Evolutionary conservation across 2,329 filamentous ascomycete genomes (phyloP).

Genomic region (Lachnellula arida): DNA sequence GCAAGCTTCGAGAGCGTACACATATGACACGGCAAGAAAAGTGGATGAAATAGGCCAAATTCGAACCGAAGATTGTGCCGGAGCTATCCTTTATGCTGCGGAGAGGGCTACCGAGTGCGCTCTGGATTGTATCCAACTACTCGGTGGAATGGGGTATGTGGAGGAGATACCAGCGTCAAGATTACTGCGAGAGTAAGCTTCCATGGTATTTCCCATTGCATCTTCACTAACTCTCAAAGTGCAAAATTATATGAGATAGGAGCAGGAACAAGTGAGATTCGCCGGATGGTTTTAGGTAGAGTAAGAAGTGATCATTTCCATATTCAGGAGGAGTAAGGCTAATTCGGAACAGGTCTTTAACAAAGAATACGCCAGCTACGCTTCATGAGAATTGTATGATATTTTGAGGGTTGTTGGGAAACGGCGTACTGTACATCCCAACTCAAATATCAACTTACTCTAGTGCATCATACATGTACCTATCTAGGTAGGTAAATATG

Average conservation of each 20-base stretch:
- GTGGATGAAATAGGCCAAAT: conserved; percentile 74
- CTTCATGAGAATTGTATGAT: conserved; percentile 11
- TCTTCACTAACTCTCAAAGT: conserved; percentile 38
- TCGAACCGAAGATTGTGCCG: conserved; percentile 87
- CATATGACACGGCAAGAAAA: conserved; percentile 72
- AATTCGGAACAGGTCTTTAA: conserved; percentile 24
- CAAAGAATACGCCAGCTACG: conserved; percentile 28
- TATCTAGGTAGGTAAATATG: too few relatives aligned
- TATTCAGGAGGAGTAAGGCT: not conserved
- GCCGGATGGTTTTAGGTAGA: conserved; percentile 84
- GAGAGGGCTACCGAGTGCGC: conserved; percentile 85
- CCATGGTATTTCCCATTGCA: not conserved
- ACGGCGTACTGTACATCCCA: too few relatives aligned
- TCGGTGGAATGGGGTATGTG: conserved; percentile 93
- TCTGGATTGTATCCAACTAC: conserved; percentile 82
- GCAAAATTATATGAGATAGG: conserved; percentile 91
- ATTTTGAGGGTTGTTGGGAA: too few relatives aligned
- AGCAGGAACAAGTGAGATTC: conserved; percentile 89
- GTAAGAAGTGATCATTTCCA: conserved; percentile 6
- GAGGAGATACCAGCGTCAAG: conserved; percentile 92
- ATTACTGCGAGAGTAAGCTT: conserved; percentile 59
- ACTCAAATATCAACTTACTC: too few relatives aligned
- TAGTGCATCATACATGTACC: too few relatives aligned
- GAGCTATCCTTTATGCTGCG: conserved; percentile 87
- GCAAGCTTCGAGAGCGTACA: conserved; percentile 79